These are phyloP conservation scores for Alloteropsis semialata DNA, from an alignment of 176 grass and related monocot species.

Conservation along the genomic window DNA sequence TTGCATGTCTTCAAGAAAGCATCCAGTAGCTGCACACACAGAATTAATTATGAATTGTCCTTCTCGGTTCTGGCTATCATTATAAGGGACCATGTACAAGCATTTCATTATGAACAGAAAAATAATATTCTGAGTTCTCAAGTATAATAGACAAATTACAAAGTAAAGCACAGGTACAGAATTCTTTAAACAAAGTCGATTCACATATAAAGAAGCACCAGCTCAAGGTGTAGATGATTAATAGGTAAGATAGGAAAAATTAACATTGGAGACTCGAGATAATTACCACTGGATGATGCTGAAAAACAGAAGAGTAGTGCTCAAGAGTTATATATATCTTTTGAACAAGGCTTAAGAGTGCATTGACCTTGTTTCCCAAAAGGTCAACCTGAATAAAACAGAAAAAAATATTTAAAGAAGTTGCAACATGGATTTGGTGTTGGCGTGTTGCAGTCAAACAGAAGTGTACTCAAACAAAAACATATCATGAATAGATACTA, in stretches of 20 bases:
- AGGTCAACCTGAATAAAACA: constrained; percentile 64
- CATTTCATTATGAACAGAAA: not conserved
- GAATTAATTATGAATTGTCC: constrained; percentile 12
- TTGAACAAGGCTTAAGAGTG: constrained; percentile 69
- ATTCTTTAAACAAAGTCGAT: not conserved
- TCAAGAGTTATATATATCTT: constrained; percentile 89
- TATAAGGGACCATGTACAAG: not conserved
- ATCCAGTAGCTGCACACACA: constrained; percentile 65
- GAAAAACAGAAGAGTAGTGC: constrained; percentile 81
- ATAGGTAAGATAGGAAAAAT: constrained; percentile 10
- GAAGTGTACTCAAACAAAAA: constrained; percentile 5
- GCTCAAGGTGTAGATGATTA: constrained; percentile 3
- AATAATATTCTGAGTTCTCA: not conserved
- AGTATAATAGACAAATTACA: constrained; percentile 6
- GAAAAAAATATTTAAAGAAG: constrained; percentile 8
- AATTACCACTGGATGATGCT: constrained; percentile 89
- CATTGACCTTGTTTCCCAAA: constrained; percentile 80
- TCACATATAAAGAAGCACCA: constrained; percentile 7
- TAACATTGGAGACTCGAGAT: constrained; percentile 3
- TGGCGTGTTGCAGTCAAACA: constrained; percentile 5
- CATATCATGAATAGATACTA: not conserved
- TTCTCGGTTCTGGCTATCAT: constrained; percentile 7
- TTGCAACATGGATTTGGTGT: not conserved
- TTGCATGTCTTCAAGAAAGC: constrained; percentile 87
- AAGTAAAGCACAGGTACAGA: not conserved